Conservation (phyloP, 1,284 basidiomycete genomes). For the Acaromyces ingoldii region DNA sequence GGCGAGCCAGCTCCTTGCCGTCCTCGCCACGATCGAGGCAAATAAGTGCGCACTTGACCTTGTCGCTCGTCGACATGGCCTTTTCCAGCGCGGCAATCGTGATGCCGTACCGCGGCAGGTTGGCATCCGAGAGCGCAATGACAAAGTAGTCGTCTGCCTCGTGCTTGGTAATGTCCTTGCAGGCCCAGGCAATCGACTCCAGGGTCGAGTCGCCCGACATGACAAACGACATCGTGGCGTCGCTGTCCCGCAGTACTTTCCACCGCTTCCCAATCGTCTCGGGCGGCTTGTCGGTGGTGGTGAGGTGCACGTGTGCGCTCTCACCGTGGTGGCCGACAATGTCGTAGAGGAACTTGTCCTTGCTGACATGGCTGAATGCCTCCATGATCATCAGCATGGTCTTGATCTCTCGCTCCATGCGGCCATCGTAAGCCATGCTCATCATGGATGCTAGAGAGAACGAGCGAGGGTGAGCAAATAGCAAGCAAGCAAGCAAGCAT, state of each 20-base stretch:
- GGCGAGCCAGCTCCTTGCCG: constrained; percentile 4
- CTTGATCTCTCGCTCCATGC: constrained; percentile 44
- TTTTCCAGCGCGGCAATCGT: constrained; percentile 26
- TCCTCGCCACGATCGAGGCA: constrained; percentile 3
- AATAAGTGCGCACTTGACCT: constrained; percentile 32
- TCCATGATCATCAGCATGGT: constrained; percentile 51
- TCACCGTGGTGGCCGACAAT: constrained; percentile 52
- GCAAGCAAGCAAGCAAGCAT: too few relatives aligned
- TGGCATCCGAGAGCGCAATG: constrained; percentile 52
- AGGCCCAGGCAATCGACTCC: constrained; percentile 16
- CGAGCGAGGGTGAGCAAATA: too few relatives aligned
- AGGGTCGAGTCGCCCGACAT: constrained; percentile 35
- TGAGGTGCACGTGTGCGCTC: constrained; percentile 43
- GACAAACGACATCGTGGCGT: constrained; percentile 2
- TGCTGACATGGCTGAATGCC: constrained; percentile 38
- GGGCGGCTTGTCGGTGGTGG: constrained; percentile 30
- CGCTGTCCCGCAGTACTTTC: constrained; percentile 37
- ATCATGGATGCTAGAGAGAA: too few relatives aligned
- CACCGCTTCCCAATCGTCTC: constrained; percentile 43
- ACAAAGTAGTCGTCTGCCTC: constrained; percentile 52
- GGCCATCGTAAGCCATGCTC: constrained; percentile 48
- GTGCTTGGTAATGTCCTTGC: constrained; percentile 14
- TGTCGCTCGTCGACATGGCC: constrained; percentile 29
- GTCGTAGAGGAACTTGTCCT: constrained; percentile 45
- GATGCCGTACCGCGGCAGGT: constrained; percentile 51